phyloP scores from a whole-genome alignment of 129 eudicot genomes.

The Ambrosia trifida region DNA sequence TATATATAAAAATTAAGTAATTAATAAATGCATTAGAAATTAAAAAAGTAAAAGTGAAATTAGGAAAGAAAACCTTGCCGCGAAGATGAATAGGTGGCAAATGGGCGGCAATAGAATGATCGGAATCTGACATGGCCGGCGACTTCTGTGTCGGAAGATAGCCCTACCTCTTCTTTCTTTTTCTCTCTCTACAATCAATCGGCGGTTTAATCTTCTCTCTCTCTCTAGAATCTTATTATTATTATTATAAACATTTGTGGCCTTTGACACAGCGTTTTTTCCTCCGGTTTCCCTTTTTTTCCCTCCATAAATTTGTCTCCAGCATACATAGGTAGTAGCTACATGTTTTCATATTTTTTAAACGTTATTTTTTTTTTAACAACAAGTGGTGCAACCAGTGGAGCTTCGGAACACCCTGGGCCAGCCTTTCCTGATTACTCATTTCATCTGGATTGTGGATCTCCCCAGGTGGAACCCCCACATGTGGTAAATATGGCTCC shows the following conservation, averaged over 20 bases:
- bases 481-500: no score
- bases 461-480: no score
- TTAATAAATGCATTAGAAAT: no score
- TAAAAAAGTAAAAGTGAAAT: neutral
- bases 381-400: no score
- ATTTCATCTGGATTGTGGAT: no score
- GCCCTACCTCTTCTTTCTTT: conserved; percentile 22
- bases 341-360: no score
- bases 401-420: no score
- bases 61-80: conserved; percentile 58
- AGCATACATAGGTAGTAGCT: no score
- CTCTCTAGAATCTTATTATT: conserved; percentile 16
- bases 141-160: conserved; percentile 41
- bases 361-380: no score
- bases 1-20: neutral
- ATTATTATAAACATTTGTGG: conserved; percentile 42
- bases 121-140: conserved; percentile 76
- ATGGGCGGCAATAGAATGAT: conserved; percentile 67
- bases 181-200: neutral
- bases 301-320: neutral
- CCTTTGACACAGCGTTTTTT: conserved; percentile 47
- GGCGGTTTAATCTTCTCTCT: conserved; percentile 17
- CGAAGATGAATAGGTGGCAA: conserved; percentile 67
- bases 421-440: no score
- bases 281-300: conserved; percentile 21